Evolutionary conservation across 2,329 filamentous ascomycete genomes (phyloP).

Genomic region (Teratosphaeria nubilosa): DNA sequence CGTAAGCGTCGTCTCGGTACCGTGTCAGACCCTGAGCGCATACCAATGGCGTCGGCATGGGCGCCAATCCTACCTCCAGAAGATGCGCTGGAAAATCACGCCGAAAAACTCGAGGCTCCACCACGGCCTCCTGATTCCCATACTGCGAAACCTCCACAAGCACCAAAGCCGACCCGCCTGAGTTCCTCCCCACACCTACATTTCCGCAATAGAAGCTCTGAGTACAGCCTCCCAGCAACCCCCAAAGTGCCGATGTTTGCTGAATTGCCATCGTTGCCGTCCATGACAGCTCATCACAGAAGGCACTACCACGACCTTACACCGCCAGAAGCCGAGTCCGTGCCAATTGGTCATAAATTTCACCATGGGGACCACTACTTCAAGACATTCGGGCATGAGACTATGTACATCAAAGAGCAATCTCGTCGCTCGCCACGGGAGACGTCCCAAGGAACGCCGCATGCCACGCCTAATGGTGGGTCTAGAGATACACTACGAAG

Average conservation of each 20-base stretch:
- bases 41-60: not conserved
- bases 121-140: not conserved
- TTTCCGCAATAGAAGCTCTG: not conserved
- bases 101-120: not conserved
- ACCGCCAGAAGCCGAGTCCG: conserved; percentile 12
- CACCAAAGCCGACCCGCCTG: not conserved
- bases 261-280: not conserved
- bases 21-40: not conserved
- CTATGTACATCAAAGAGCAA: conserved; percentile 11
- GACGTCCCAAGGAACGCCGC: not conserved
- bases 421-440: not conserved
- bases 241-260: not conserved
- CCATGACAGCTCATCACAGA: not conserved
- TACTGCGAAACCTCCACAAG: not conserved
- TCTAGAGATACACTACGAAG: not conserved
- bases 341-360: conserved; percentile 3
- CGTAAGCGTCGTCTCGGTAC: not conserved
- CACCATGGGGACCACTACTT: conserved; percentile 16
- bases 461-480: not conserved
- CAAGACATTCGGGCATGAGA: conserved; percentile 10
- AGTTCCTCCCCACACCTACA: not conserved
- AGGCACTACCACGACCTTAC: conserved; percentile 15
- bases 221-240: not conserved
- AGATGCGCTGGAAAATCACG: not conserved
- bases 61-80: not conserved